These are phyloP conservation scores for Plasmopara viticola DNA, from an alignment of 352 stramenopile species.

Conservation along the genomic window DNA sequence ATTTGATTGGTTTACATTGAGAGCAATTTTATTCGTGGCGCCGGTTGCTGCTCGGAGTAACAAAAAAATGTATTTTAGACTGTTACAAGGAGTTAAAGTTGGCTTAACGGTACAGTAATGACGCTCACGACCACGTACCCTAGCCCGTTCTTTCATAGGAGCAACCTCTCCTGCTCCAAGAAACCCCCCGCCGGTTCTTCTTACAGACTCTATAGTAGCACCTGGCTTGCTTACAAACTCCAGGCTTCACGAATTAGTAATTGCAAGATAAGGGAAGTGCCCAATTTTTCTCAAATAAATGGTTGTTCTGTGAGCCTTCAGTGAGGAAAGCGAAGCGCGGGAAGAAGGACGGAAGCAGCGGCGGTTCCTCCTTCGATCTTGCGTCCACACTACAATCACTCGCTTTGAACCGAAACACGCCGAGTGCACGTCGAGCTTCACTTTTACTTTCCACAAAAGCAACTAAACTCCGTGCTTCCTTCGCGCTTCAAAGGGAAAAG, in stretches of 20 bases:
- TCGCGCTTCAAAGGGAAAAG: slow-evolving; percentile 36
- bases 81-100: too few relatives aligned
- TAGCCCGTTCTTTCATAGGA: not conserved
- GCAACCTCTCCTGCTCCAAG: slow-evolving; percentile 1
- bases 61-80: too few relatives aligned
- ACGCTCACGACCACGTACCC: not conserved
- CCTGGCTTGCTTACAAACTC: not conserved
- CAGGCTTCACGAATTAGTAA: not conserved
- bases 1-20: too few relatives aligned
- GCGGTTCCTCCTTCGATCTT: slow-evolving; percentile 8
- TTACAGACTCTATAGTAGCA: not conserved
- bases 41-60: too few relatives aligned
- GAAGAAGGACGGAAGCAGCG: slow-evolving; percentile 25
- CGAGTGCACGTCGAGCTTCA: slow-evolving; percentile 1
- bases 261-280: not conserved
- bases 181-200: not conserved
- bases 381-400: slow-evolving; percentile 19
- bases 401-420: slow-evolving; percentile 9
- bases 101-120: too few relatives aligned
- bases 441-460: slow-evolving; percentile 1
- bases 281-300: not conserved
- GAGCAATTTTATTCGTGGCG: too few relatives aligned
- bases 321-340: slow-evolving; percentile 22
- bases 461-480: slow-evolving; percentile 2
- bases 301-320: slow-evolving; percentile 4